A percentile compares a stretch with the other conserved stretches of the same genome.
Evolutionary conservation across 202 grass and related monocot genomes (phyloP).

Genomic region (Panicum hallii): DNA sequence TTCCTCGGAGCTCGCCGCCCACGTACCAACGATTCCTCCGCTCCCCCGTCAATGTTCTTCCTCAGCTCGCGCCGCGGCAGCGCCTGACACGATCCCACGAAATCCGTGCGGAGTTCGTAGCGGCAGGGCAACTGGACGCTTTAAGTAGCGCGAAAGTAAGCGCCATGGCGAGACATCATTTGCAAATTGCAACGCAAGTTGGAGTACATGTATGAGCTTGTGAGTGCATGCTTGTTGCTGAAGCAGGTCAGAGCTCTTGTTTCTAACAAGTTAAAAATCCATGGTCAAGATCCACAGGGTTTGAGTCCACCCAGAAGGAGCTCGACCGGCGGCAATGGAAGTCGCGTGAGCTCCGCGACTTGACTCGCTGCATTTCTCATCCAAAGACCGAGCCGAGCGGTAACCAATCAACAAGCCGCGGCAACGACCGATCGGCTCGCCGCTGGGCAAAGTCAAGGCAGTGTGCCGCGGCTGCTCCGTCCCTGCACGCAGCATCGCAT

Average conservation of each 20-base stretch:
- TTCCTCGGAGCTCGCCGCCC: neutral
- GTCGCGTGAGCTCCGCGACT: too few relatives aligned
- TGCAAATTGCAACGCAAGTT: neutral
- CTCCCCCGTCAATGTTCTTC: neutral
- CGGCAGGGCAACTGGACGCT: conserved; percentile 9
- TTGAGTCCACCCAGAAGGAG: too few relatives aligned
- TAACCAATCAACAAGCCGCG: neutral
- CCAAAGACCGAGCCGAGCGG: neutral
- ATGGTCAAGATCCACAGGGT: too few relatives aligned
- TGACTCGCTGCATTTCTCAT: too few relatives aligned
- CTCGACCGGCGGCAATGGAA: too few relatives aligned
- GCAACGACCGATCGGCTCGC: neutral
- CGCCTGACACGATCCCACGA: conserved; percentile 56
- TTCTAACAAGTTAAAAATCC: too few relatives aligned
- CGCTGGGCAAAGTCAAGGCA: neutral
- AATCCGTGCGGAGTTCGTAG: conserved; percentile 46
- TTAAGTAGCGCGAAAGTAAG: conserved; percentile 28
- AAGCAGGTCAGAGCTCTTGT: neutral
- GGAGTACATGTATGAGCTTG: neutral
- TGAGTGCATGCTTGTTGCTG: neutral
- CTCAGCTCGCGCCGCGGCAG: conserved; percentile 8
- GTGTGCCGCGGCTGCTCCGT: neutral
- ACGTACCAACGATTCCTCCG: conserved; percentile 30
- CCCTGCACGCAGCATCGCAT: neutral
- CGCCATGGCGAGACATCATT: neutral